Evolutionary conservation across 306 rosid species (phyloP), one percentile per base, ranked within the genome.

Genomic region (Astragalus glycyphyllos): DNA sequence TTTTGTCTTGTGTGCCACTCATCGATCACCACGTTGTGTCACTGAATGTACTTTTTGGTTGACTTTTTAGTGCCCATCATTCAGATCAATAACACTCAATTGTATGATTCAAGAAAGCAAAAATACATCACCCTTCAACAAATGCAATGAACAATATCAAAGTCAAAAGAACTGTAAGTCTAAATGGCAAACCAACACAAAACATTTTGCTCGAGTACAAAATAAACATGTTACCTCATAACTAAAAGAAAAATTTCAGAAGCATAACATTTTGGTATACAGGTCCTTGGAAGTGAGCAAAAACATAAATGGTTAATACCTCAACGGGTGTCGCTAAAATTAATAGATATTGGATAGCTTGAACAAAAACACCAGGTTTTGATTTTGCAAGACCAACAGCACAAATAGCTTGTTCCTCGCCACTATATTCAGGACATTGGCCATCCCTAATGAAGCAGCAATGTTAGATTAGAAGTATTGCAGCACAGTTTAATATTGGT

Each of bases 351-450:
- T 87, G 95, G 73, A 94, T 94, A 20, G 99, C 99, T 80, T 94
- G 97, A 77, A 94, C 83, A 78, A 94, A 94, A 85, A 91, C 96
- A 65, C 96, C 96, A 31, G 89, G 79, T 79, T 83, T 94, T 68
- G 99, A 83, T 77, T 83, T 94, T 64, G 96, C 88, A 65, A 94
- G 96, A 53, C 97, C 95, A 58, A 94, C 95, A 56, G 92, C 99
- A 86, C 99, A 94, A 65, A 94, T 91, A 77, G 97, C 99, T 87
- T 91, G 95, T 78, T 94, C 97, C 86, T 94, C 96, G 58, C 87
- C 96, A 47, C 92, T 82, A 80, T 74, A 94, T 82, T 94, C 97
- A 14, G 96, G 97, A 83, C 97, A 94, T 49, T 89, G 96, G 37
- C 97, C 97, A 89, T 94, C 99, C 92, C 99, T 94, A 66, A 68